phyloP scores from a whole-genome alignment of 2,329 filamentous ascomycete species.

The Calonectria pauciramosa region DNA sequence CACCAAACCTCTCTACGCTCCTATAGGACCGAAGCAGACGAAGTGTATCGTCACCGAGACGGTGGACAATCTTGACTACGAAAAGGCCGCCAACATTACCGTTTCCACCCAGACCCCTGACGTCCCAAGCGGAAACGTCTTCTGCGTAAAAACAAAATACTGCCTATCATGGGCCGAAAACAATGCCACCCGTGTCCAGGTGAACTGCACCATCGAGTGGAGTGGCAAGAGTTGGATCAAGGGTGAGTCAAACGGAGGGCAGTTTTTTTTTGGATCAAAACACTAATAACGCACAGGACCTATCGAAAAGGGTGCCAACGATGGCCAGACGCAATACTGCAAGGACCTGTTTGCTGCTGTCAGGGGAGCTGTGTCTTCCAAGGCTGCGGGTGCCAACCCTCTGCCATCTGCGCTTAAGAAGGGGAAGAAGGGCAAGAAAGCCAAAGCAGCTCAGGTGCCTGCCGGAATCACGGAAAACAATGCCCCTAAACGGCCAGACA shows the following conservation, averaged over 20 bases:
- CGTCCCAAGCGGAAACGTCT: slow-evolving; percentile 93
- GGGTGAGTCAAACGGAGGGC: slow-evolving; percentile 67
- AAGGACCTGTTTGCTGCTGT: slow-evolving; percentile 84
- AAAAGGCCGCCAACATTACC: slow-evolving; percentile 87
- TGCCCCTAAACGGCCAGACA: slow-evolving; percentile 57
- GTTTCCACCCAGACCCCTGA: slow-evolving; percentile 92
- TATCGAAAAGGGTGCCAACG: slow-evolving; percentile 95
- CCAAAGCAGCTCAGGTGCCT: slow-evolving; percentile 58
- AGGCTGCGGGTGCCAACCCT: slow-evolving; percentile 64
- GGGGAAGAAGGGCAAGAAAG: slow-evolving; percentile 73
- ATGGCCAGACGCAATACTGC: slow-evolving; percentile 87
- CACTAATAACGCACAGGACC: slow-evolving; percentile 72
- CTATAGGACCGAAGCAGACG: slow-evolving; percentile 93
- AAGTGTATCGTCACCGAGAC: slow-evolving; percentile 92
- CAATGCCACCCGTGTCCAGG: slow-evolving; percentile 86
- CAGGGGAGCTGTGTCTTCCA: slow-evolving; percentile 79
- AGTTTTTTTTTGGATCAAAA: background rate
- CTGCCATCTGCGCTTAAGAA: slow-evolving; percentile 63
- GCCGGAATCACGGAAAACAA: slow-evolving; percentile 54
- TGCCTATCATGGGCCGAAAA: slow-evolving; percentile 93
- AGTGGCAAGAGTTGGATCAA: slow-evolving; percentile 98
- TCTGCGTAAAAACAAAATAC: slow-evolving; percentile 93
- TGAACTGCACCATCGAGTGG: slow-evolving; percentile 96
- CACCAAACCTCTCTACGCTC: slow-evolving; percentile 87
- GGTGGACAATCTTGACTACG: slow-evolving; percentile 87